Percentiles rank a stretch among this genome's conserved stretches.
phyloP scores from a whole-genome alignment of 2,329 filamentous ascomycete genomes.

The Pseudopyrenochaeta lycopersici region DNA sequence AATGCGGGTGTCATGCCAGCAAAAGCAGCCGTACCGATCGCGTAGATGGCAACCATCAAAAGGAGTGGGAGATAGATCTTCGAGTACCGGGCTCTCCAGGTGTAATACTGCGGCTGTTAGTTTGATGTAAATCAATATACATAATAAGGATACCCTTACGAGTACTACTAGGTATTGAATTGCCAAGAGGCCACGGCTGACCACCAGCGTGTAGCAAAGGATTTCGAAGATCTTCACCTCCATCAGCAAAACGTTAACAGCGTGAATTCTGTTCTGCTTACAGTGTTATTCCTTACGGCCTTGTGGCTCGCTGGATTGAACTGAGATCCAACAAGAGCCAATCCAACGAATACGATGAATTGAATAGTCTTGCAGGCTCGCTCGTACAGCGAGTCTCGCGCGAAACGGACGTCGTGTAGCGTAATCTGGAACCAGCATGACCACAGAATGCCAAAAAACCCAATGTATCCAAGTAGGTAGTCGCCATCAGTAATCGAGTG shows the following conservation, averaged over 20 bases:
- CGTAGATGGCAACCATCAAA: conserved; percentile 42
- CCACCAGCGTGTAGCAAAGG: conserved; percentile 46
- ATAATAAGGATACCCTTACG: conserved; percentile 16
- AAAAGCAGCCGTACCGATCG: conserved; percentile 36
- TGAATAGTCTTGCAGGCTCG: conserved; percentile 48
- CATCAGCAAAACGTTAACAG: conserved; percentile 7
- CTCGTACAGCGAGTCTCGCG: conserved; percentile 49
- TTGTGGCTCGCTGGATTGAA: conserved; percentile 42
- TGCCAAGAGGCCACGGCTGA: conserved; percentile 42
- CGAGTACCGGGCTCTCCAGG: conserved; percentile 35
- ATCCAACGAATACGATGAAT: conserved; percentile 48
- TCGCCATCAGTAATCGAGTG: conserved; percentile 47
- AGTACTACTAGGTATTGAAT: conserved; percentile 47
- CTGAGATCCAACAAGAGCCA: conserved; percentile 46
- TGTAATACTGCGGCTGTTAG: conserved; percentile 35
- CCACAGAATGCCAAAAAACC: conserved; percentile 52
- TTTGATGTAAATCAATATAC: not conserved
- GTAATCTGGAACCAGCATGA: conserved; percentile 51
- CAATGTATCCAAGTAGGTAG: conserved; percentile 47
- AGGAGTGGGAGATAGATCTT: conserved; percentile 46
- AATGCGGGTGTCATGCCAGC: conserved; percentile 47
- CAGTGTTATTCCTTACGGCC: conserved; percentile 37
- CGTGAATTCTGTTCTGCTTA: conserved; percentile 7
- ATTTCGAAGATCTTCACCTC: conserved; percentile 43
- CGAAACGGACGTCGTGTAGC: conserved; percentile 52